Base-by-base conservation (phyloP, 139 green algal species). In the Pleodorina starrii region DNA sequence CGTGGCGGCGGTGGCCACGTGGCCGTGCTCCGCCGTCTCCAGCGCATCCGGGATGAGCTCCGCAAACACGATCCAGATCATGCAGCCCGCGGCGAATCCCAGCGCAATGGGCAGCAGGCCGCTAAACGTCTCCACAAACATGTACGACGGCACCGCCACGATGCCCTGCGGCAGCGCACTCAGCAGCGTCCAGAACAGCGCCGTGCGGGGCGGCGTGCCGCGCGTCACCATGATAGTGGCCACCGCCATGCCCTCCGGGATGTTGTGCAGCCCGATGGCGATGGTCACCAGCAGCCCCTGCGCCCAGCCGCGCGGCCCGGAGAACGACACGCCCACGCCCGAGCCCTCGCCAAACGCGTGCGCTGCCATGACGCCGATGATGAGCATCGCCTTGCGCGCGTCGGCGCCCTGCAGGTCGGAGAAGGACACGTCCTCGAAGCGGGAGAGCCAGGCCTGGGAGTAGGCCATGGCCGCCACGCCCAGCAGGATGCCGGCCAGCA, bases 81-180 rank as follows among this genome's bases (percentile, higher is more conserved):
- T 99, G 96, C 98, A 99, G 38, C 98, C 98, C 3, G 98, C 98
- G 0, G 98, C 98, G 93, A 99, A 99, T 69, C 98, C 98, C 77
- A 99, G 89, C 11, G 95, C 97, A 32, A 99, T 63, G 0, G 98
- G 98, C 83, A 99, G 95, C 81, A 99, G 89, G 4, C 83, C 78
- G 38, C 36, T 90, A 90, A 99, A 99, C 4, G 95, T 95, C 71
- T 99, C 94, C 71, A 99, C 98, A 92, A 99, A 99, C 59, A 99
- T 50, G 90, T 96, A 99, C 21, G 96, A 94, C 25, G 98, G 98
- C 48, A 99, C 90, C 11, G 98, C 97, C 38, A 99, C 93, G 3
- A 90, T 78, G 21, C 90, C 92, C 95, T 99, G 97, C 25, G 98
- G 98, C 71, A 99, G 90, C 71, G 95, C 93, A 21, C 93, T 97